Evolutionary conservation across 176 grass and related monocot species (phyloP).

Genomic region (Carex kokanica): DNA sequence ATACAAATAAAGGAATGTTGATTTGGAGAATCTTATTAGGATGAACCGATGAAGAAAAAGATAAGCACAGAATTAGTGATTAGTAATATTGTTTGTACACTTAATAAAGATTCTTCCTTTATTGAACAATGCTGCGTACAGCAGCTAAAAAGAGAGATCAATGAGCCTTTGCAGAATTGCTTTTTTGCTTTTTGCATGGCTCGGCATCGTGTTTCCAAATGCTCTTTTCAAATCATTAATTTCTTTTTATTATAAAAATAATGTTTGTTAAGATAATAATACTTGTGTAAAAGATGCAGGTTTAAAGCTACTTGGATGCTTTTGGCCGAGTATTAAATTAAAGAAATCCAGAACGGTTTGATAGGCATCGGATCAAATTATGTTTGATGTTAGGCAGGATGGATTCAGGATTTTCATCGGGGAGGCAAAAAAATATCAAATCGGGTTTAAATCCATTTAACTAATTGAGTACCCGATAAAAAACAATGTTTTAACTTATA

Average conservation of each 20-base stretch:
- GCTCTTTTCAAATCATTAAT: background rate
- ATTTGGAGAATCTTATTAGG: constrained; percentile 17
- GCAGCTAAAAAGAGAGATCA: constrained; percentile 19
- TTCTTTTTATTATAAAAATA: background rate
- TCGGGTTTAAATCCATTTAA: too few species aligned
- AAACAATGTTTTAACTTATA: too few species aligned
- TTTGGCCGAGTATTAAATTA: background rate
- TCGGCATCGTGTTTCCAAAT: constrained; percentile 10
- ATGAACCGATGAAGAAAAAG: background rate
- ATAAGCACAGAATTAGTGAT: background rate
- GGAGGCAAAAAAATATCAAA: too few species aligned
- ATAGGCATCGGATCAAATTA: too few species aligned
- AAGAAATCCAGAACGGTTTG: background rate
- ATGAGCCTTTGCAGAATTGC: constrained; percentile 22
- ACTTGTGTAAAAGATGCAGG: background rate
- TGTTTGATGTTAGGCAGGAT: too few species aligned
- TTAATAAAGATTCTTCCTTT: constrained; percentile 21
- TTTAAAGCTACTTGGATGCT: background rate
- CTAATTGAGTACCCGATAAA: too few species aligned
- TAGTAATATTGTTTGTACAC: background rate
- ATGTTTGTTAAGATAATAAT: background rate
- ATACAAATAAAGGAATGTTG: background rate
- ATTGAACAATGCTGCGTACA: constrained; percentile 11
- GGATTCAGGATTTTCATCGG: too few species aligned
- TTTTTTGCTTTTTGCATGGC: constrained; percentile 32